Evolutionary conservation across 129 eudicot genomes (phyloP).

Genomic region (Saussurea involucrata): DNA sequence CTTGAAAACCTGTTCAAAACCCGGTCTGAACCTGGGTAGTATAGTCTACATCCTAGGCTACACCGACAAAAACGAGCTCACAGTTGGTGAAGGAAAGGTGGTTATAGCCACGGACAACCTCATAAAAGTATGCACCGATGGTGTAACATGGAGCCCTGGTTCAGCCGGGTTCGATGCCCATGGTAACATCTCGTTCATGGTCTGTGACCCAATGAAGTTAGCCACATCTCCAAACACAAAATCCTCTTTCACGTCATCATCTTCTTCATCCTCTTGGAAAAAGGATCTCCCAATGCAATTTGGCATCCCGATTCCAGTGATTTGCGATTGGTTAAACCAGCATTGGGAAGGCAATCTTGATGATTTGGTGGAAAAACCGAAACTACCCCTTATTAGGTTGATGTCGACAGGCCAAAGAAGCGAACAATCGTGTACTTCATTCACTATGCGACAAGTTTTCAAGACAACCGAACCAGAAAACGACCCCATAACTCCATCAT

Average conservation of each 20-base stretch:
- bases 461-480: conserved; percentile 61
- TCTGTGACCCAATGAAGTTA: conserved; percentile 96
- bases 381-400: conserved; percentile 73
- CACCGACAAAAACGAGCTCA: conserved; percentile 53
- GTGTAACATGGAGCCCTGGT: conserved; percentile 89
- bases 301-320: conserved; percentile 90
- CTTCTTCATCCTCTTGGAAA: conserved; percentile 79
- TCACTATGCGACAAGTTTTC: conserved; percentile 79
- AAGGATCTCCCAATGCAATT: conserved; percentile 83
- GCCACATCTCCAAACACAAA: conserved; percentile 84
- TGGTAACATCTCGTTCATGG: conserved; percentile 93
- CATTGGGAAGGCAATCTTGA: conserved; percentile 96
- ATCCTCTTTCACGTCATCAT: conserved; percentile 68
- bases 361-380: conserved; percentile 75
- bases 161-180: conserved; percentile 86
- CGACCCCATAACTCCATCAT: conserved; percentile 52
- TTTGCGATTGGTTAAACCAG: conserved; percentile 91
- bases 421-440: conserved; percentile 85
- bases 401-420: conserved; percentile 86
- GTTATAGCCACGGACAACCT: conserved; percentile 96
- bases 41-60: conserved; percentile 70
- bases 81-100: conserved; percentile 91
- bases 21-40: conserved; percentile 72
- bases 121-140: conserved; percentile 78
- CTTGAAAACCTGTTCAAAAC: conserved; percentile 74